Percentiles rank a stretch among this genome's conserved stretches.
Evolutionary conservation across 495 filamentous ascomycete genomes (phyloP).

Genomic region (Neurospora cerealis): DNA sequence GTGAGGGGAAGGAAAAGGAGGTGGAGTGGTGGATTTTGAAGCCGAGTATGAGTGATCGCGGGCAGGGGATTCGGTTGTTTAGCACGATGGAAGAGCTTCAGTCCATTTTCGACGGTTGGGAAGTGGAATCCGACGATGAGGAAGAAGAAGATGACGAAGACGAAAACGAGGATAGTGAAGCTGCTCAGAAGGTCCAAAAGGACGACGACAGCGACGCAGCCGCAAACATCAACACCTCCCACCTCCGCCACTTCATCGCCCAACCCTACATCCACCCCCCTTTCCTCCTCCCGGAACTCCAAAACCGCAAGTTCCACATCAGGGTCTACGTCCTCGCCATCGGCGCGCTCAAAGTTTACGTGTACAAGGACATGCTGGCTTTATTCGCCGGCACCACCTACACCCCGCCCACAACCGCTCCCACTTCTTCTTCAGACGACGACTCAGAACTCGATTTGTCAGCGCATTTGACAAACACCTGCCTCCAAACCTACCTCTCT

Average conservation of each 20-base stretch:
- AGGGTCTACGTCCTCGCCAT: conserved; percentile 78
- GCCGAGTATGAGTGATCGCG: conserved; percentile 92
- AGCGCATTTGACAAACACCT: conserved; percentile 50
- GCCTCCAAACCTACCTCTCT: conserved; percentile 73
- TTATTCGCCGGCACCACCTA: conserved; percentile 76
- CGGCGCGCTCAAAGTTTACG: conserved; percentile 69
- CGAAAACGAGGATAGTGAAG: not conserved
- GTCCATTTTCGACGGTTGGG: conserved; percentile 83
- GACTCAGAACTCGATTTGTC: conserved; percentile 20
- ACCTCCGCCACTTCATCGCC: conserved; percentile 89
- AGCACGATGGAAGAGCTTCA: conserved; percentile 69
- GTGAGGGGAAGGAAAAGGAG: not conserved
- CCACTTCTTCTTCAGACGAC: not conserved
- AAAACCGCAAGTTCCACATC: conserved; percentile 87
- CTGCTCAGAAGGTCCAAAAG: conserved; percentile 2
- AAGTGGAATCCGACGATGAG: conserved; percentile 47
- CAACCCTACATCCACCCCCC: conserved; percentile 94
- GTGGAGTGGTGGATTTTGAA: conserved; percentile 96
- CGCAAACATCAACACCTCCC: conserved; percentile 66
- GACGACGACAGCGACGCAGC: conserved; percentile 10
- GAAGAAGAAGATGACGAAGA: conserved; percentile 41
- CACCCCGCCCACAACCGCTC: conserved; percentile 25
- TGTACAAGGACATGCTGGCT: conserved; percentile 84
- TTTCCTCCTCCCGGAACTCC: conserved; percentile 54
- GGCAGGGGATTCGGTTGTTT: conserved; percentile 86